Conservation (phyloP, 257 asterid genomes). For the Nicotiana tabacum region DNA sequence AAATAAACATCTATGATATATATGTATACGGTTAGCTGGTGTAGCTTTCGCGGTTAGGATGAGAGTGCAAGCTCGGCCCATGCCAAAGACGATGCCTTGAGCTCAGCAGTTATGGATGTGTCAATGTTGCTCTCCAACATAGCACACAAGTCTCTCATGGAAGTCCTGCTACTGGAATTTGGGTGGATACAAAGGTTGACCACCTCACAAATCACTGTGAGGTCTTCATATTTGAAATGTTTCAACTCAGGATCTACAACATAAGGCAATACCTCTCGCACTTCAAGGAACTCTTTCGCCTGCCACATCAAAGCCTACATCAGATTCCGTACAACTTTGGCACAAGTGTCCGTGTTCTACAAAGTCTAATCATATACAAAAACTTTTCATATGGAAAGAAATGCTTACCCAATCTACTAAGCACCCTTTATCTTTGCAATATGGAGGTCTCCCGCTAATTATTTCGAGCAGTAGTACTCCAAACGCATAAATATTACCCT, state of each 20-base stretch:
- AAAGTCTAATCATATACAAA: background rate
- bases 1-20: constrained; percentile 17
- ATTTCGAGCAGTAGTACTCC: constrained; percentile 85
- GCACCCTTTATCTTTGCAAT: constrained; percentile 73
- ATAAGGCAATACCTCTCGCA: constrained; percentile 46
- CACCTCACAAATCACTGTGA: constrained; percentile 64
- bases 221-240: constrained; percentile 71
- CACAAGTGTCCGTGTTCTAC: background rate
- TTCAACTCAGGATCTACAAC: constrained; percentile 83
- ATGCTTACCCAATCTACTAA: constrained; percentile 82
- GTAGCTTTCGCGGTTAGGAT: constrained; percentile 32
- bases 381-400: background rate
- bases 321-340: background rate
- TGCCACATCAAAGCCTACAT: constrained; percentile 17
- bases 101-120: constrained; percentile 65
- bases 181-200: constrained; percentile 56
- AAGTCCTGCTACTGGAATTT: constrained; percentile 40
- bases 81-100: constrained; percentile 74
- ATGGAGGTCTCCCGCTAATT: constrained; percentile 86
- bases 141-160: constrained; percentile 63
- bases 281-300: constrained; percentile 77
- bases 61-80: constrained; percentile 96
- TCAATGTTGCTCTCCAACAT: constrained; percentile 63
- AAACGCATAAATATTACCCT: constrained; percentile 76
- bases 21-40: constrained; percentile 33